These are phyloP conservation scores for Rhizopogon sp. DNA, from an alignment of 768 basidiomycete species.

Conservation along the genomic window DNA sequence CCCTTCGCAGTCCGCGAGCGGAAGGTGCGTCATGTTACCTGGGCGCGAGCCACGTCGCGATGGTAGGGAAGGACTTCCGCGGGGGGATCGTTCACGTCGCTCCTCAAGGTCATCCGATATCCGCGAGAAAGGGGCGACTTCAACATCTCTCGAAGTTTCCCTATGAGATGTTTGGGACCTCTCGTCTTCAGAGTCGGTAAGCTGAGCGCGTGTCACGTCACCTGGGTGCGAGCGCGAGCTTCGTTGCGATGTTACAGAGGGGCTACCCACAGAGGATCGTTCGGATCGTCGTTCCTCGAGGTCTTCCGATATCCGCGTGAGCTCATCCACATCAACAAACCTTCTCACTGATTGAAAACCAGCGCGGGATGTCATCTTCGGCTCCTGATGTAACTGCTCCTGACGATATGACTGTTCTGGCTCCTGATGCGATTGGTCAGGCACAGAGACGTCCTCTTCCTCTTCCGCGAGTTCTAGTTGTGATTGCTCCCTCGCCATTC, in stretches of 20 bases:
- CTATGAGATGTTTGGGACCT: not conserved
- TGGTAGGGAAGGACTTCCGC: not conserved
- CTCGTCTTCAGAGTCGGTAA: not conserved
- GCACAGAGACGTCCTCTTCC: conserved; percentile 3
- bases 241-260: conserved; percentile 13
- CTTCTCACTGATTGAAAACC: conserved; percentile 14
- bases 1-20: not conserved
- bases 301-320: conserved; percentile 61
- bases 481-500: conserved; percentile 43
- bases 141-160: not conserved
- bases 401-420: conserved; percentile 10
- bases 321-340: conserved; percentile 53
- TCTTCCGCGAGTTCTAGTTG: conserved; percentile 7
- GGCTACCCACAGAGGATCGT: conserved; percentile 25
- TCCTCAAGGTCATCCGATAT: conserved; percentile 67
- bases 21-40: not conserved
- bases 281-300: conserved; percentile 62
- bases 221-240: conserved; percentile 1
- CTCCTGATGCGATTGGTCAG: not conserved
- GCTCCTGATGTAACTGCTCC: conserved; percentile 11
- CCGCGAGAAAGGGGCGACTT: conserved; percentile 15
- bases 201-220: not conserved
- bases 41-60: not conserved
- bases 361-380: conserved; percentile 3
- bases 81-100: conserved; percentile 42